A percentile compares a stretch with the other conserved stretches of the same genome.
Evolutionary conservation across 2,329 filamentous ascomycete genomes (phyloP).

Genomic region (Colletotrichum aenigma): DNA sequence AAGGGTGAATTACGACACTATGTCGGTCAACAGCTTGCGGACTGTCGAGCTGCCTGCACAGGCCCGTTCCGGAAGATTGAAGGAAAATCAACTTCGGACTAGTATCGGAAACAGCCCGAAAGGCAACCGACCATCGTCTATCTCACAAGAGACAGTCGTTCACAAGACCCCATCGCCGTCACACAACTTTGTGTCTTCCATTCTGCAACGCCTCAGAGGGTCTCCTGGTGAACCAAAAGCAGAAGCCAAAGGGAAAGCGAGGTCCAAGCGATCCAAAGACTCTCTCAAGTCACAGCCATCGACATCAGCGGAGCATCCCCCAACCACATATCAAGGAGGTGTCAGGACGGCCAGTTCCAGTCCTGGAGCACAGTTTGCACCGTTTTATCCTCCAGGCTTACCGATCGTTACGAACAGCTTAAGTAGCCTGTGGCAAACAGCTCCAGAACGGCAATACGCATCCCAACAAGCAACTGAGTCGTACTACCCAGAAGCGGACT

Average conservation of each 20-base stretch:
- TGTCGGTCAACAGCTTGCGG: conserved; percentile 26
- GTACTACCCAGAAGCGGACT: not conserved
- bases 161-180: not conserved
- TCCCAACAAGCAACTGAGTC: not conserved
- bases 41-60: not conserved
- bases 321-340: conserved; percentile 14
- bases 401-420: conserved; percentile 6
- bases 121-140: not conserved
- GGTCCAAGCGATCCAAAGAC: not conserved
- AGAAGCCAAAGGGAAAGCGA: not conserved
- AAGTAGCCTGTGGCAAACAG: not conserved
- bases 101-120: not conserved
- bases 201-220: not conserved
- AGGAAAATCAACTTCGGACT: not conserved
- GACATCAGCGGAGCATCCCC: not conserved
- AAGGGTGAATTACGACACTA: conserved; percentile 25
- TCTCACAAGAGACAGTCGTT: not conserved
- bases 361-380: conserved; percentile 26
- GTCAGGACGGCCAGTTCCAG: conserved; percentile 36
- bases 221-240: not conserved
- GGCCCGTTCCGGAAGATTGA: not conserved
- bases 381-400: conserved; percentile 29
- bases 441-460: conserved; percentile 23
- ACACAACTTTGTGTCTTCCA: not conserved
- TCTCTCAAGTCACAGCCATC: not conserved